A percentile compares a stretch with the other conserved stretches of the same genome.
phyloP scores from a whole-genome alignment of 2,329 filamentous ascomycete species.

The Sclerotiophoma versabilis region DNA sequence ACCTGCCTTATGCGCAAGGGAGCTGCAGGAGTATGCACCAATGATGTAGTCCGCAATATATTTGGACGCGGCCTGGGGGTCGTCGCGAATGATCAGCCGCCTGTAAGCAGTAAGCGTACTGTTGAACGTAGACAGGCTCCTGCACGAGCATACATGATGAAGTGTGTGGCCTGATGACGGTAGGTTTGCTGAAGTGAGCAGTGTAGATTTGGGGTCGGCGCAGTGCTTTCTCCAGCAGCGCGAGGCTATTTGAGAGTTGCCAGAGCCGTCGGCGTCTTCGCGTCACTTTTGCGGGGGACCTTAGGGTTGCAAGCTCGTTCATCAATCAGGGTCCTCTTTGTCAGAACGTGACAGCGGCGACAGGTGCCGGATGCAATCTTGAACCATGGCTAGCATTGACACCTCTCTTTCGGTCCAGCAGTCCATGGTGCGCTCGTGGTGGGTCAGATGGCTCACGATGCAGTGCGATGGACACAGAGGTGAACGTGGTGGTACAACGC shows the following conservation, averaged over 20 bases:
- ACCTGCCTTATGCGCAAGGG: constrained; percentile 28
- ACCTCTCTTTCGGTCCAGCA: constrained; percentile 9
- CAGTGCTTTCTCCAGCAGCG: constrained; percentile 2
- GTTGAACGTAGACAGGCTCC: constrained; percentile 20
- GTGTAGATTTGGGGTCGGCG: constrained; percentile 5
- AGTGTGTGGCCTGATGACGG: constrained; percentile 19
- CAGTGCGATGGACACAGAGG: constrained; percentile 34
- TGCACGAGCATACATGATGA: constrained; percentile 46
- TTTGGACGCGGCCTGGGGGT: constrained; percentile 70
- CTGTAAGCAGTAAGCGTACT: constrained; percentile 56
- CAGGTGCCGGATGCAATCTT: constrained; percentile 28
- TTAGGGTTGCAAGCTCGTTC: constrained; percentile 24
- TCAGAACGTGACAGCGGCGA: constrained; percentile 31
- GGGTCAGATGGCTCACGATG: constrained; percentile 31
- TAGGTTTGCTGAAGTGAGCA: constrained; percentile 15
- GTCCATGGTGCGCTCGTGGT: constrained; percentile 22
- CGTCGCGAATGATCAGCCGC: constrained; percentile 84
- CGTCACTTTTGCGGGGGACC: constrained; percentile 27
- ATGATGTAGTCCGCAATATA: constrained; percentile 86
- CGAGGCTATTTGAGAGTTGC: constrained; percentile 28
- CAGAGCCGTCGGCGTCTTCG: constrained; percentile 17
- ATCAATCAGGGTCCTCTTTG: constrained; percentile 33
- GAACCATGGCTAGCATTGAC: constrained; percentile 14
- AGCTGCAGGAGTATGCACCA: constrained; percentile 53
- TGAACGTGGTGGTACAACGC: constrained; percentile 43